Base-by-base conservation (phyloP, 371 early-diverging fungal species). In the Apophysomyces variabilis region DNA sequence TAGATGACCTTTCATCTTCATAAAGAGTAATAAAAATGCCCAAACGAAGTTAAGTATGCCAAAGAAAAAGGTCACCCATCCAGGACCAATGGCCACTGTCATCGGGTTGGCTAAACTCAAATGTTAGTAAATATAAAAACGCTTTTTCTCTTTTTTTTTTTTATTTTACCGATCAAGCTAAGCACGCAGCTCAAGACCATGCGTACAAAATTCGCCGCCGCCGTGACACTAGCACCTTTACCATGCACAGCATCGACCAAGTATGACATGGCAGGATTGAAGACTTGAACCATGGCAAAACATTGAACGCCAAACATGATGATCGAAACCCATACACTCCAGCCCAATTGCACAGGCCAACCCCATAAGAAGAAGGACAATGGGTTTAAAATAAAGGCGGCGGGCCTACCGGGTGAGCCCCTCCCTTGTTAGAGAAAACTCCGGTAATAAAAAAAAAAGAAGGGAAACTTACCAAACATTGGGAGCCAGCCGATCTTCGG, bases 261-360 rank as follows among this genome's bases (percentile, higher is more conserved):
- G 44, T 86, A 87, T 0, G 85, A 76, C 58, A 85, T 71, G 36
- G 79, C 77, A 21, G 85, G 81, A 26, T 84, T 75, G 35, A 86
- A 75, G 16, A 86, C 71, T 43, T 85, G 83, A 8, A 79, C 80
- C 86, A 87, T 85, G 4, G 84, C 86, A 74, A 87, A 87, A 57
- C 84, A 84, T 60, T 85, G 84, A 4, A 85, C 71, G 41, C 81
- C 82, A 71, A 85, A 85, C 66, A 83, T 84, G 26, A 82, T 74
- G 56, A 88, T 84, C 0, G 85, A 84, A 0, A 77, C 84, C 68
- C 84, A 85, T 7, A 85, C 77, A 39, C 66, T 79, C 75, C 84
- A 74, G 0, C 78, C 77, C 36, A 75, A 70, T 57, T 84, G 74
- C 26, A 85, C 79, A 14, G 85, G 79, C 85, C 84, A 86, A 4